Base-by-base conservation (phyloP, 768 basidiomycete species). In the Amylocystis lapponica region DNA sequence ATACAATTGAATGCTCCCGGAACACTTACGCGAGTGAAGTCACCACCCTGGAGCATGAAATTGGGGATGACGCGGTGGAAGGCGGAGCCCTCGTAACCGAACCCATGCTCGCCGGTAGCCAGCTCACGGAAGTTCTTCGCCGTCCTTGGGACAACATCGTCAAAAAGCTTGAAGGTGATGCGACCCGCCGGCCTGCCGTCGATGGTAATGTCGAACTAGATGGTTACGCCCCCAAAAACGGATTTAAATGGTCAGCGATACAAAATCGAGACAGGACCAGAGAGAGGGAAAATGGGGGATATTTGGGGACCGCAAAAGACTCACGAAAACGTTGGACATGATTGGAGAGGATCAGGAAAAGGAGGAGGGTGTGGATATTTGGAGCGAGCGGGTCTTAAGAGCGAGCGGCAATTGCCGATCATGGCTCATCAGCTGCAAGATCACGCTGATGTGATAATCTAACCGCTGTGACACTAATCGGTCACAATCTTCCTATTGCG, bases 11-110 rank as follows among this genome's bases (percentile, higher is more conserved):
- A 13, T n/a, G 25, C 10, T 23, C 22, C 27, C 20, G 16, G 23
- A 25, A n/a, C 39, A 41, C 45, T 45, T 41, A 49, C 49, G 40
- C 52, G 51, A 45, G 86, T 88, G 65, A 91, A 90, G 65, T 93
- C 90, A 19, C 90, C 90, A 26, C 87, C 90, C 63, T 91, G 89
- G 37, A 86, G 63, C 87, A 90, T 91, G 66, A 86, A 88, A 44
- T 56, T 37, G 51, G 84, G 85, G 58, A 92, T 90, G 56, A 93
- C 67, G 50, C 90, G 84, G 64, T 93, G 90, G 78, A 93, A 92
- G 0, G 69, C 70, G 14, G 69, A 69, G 12, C 79, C 82, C 38
- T 62, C 36, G 68, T 94, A 97, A 35, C 89, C 85, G 45, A 66
- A 88, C 4, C 86, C 86, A 41, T 84, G 55, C 59, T 76, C 54